Evolutionary conservation across 768 basidiomycete genomes (phyloP).

Genomic region (Termitomyces sp.): DNA sequence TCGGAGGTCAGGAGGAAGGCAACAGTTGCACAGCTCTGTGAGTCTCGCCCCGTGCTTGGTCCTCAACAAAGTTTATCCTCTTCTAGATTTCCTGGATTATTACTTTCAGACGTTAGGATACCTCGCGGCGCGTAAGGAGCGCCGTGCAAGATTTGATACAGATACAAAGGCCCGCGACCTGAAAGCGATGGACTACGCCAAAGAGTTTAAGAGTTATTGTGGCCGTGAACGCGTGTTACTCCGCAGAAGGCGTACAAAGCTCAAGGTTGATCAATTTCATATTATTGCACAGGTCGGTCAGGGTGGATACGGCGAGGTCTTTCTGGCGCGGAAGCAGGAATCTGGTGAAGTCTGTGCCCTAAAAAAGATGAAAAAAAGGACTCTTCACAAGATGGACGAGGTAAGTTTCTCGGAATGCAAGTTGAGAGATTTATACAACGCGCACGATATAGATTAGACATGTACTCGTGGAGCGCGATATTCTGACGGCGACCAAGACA

Average conservation of each 20-base stretch:
- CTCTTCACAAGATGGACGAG: slow-evolving; percentile 98
- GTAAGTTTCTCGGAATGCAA: slow-evolving; percentile 29
- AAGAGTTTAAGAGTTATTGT: slow-evolving; percentile 90
- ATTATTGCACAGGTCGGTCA: slow-evolving; percentile 99
- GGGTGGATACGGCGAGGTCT: slow-evolving; percentile 98
- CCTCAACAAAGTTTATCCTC: not conserved
- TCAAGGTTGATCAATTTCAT: slow-evolving; percentile 92
- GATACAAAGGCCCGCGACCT: slow-evolving; percentile 71
- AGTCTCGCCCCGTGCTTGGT: slow-evolving; percentile 21
- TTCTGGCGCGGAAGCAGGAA: slow-evolving; percentile 90
- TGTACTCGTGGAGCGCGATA: slow-evolving; percentile 95
- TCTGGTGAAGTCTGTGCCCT: slow-evolving; percentile 95
- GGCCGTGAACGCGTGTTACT: slow-evolving; percentile 91
- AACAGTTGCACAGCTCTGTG: slow-evolving; percentile 95
- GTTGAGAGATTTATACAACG: not conserved
- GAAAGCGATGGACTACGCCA: slow-evolving; percentile 48
- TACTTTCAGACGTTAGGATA: slow-evolving; percentile 96
- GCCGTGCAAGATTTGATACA: slow-evolving; percentile 74
- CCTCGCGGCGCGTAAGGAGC: slow-evolving; percentile 78
- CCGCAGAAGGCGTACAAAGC: slow-evolving; percentile 88
- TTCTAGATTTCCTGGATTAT: slow-evolving; percentile 90
- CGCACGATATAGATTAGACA: slow-evolving; percentile 73
- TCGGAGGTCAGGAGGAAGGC: slow-evolving; percentile 91
- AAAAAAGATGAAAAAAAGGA: slow-evolving; percentile 96
- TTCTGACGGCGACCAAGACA: slow-evolving; percentile 93